Evolutionary conservation across 2,329 filamentous ascomycete genomes (phyloP).

Genomic region (Pseudogymnoascus sp.): DNA sequence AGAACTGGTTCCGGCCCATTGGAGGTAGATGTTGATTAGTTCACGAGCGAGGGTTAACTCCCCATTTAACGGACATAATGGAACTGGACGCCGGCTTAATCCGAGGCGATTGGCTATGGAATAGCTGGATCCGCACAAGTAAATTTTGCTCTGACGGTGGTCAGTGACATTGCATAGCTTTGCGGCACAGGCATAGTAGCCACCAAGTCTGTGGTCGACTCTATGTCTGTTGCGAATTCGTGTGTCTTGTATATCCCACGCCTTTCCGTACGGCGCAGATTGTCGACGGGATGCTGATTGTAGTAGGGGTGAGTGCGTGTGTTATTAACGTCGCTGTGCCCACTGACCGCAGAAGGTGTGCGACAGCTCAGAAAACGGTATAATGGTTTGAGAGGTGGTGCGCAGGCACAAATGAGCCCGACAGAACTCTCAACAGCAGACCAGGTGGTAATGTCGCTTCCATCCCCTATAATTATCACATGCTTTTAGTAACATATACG

Average conservation of each 20-base stretch:
- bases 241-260: background rate
- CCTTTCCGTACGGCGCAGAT: background rate
- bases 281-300: background rate
- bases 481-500: background rate
- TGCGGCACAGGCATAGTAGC: background rate
- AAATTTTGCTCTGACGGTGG: background rate
- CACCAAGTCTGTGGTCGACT: background rate
- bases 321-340: background rate
- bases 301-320: background rate
- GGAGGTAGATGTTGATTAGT: too few species aligned
- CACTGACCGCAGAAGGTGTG: background rate
- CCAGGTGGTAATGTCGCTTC: slow-evolving; percentile 16
- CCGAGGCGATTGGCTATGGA: too few species aligned
- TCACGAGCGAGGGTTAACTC: too few species aligned
- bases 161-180: background rate
- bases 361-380: background rate
- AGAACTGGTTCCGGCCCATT: too few species aligned
- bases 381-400: slow-evolving; percentile 18
- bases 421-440: slow-evolving; percentile 16
- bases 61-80: too few species aligned
- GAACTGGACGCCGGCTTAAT: too few species aligned
- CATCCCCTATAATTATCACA: slow-evolving; percentile 12
- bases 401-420: slow-evolving; percentile 17
- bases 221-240: background rate
- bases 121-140: too few species aligned